Base-by-base conservation (phyloP, 192 early-diverging fungal genomes). In the Pilaira anomala region DNA sequence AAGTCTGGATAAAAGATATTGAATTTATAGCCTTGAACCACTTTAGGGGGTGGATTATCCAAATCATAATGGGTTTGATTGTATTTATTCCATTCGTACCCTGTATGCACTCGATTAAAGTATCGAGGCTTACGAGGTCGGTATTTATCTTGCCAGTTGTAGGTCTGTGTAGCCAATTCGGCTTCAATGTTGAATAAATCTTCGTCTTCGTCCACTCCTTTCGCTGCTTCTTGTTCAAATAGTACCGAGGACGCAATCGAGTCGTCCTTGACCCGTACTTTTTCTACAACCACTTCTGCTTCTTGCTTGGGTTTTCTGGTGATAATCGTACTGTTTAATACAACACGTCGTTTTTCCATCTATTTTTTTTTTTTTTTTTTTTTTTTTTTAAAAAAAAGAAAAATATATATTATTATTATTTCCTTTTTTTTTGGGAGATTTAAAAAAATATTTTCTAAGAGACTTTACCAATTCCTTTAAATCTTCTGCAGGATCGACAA, bases 31-130 rank as follows among this genome's bases (percentile, higher is more conserved):
- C 95, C 94, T 74, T 97, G 93, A 1, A 95, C 94, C 36, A 90
- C 87, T 80, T 98, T 99, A 18, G 97, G 97, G 42, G 97, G 97
- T 9, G 96, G 96, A 52, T 99, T 99, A 67, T 97, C 96, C 58
- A 82, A 80, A 66, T 96, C 94, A 76, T 99, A 99, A 75, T 99
- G 97, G 4, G 92, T 95, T 67, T 94, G 93, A 66, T 99, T 99
- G 68, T 98, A 99, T 81, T 98, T 95, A 84, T 98, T 99, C 97
- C 97, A 99, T 75, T 98, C 95, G 65, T 95, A 97, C 30, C 97
- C 97, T 0, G 93, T 96, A 60, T 96, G 92, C 24, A 99, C 95
- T 48, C 94, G 88, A 81, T 99, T 99, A 62, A 95, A 92, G 80
- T 90, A 99, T 60, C 92, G 82, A 21, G 97, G 95, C 71, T 95